These are phyloP conservation scores for Dipteronia sinensis DNA, from an alignment of 345 rosid species.

Conservation along the genomic window DNA sequence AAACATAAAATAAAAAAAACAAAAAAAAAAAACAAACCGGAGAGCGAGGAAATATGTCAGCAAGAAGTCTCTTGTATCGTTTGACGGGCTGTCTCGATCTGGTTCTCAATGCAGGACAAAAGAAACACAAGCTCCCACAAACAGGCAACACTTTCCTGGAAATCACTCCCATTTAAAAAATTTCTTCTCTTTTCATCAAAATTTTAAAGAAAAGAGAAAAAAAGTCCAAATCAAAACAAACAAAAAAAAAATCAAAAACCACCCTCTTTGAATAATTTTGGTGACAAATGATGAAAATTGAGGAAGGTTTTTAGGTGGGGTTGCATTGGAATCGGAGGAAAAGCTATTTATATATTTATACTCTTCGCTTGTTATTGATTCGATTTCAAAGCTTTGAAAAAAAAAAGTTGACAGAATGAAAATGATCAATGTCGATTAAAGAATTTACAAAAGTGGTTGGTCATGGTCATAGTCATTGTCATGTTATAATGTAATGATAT, in stretches of 20 bases:
- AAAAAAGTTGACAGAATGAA: neutral
- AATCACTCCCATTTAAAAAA: conserved; percentile 37
- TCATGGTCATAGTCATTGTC: neutral
- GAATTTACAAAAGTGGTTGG: neutral
- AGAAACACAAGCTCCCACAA: conserved; percentile 60
- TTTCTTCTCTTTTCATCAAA: neutral
- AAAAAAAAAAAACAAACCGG: conserved; percentile 37
- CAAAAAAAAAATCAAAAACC: neutral
- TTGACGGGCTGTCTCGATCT: conserved; percentile 81
- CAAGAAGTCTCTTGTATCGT: conserved; percentile 67
- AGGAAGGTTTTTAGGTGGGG: conserved; percentile 7
- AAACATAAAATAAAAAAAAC: neutral
- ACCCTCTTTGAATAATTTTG: conserved; percentile 3
- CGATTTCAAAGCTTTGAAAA: neutral
- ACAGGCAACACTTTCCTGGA: conserved; percentile 54
- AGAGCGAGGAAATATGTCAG: conserved; percentile 60
- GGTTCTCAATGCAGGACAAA: conserved; percentile 57
- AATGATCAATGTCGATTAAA: neutral
- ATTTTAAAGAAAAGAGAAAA: neutral
- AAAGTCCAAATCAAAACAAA: neutral
- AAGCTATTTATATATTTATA: neutral
- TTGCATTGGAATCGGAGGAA: conserved; percentile 13
- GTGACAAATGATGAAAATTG: neutral
- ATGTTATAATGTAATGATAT: neutral
- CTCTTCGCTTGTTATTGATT: neutral